Evolutionary conservation across 2,329 filamentous ascomycete species (phyloP), one percentile per base, ranked within the genome.

Genomic region (Aspergillus costaricaensis): DNA sequence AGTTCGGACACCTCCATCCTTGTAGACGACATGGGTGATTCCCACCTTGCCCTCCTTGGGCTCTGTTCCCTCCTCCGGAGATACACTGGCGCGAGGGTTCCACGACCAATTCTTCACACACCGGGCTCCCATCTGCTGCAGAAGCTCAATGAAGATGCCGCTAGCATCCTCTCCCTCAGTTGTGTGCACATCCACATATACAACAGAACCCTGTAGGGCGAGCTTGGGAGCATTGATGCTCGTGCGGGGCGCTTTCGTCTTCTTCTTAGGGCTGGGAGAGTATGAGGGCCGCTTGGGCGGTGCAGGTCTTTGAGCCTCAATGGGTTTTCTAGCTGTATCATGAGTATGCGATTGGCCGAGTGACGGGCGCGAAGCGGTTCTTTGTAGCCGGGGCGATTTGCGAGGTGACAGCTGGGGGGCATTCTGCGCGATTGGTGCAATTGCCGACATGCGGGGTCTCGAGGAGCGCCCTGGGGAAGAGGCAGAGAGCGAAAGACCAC

Each of bases 11-110:
- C 88, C 88, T 49, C 92, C 92, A 70, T 96, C 92, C 74, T 96
- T 96, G 81, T 88, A 96, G 6, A 96, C 86, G 7, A 96, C 90
- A 71, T 96, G 92, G 0, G 92, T 96, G 68, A 96, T 91, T 5
- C 88, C 90, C 61, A 91, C 80, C 72, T 87, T 89, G 52, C 70
- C 68, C 14, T 76, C 72, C 52, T 70, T 72, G 5, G 72, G 65
- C 9, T 74, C 72, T n/a, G 64, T 67, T 2, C 65, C 68, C 48
- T 74, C 74, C 17, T 69, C 68, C 6, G 74, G 75, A 5, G 72
- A 75, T 19, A 77, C 54, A 63, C 78, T 80, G 17, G 74, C 67
- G n/a, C 74, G 70, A n/a, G 86, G 86, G 69, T 88, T 89, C 88
- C 90, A 93, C 48, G 81, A 80, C 91, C 91, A 95, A 14, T 82